Evolutionary conservation across 805 yeast genomes (phyloP), one percentile per base, ranked within the genome.

Genomic region (Cyberlindnera veronae): DNA sequence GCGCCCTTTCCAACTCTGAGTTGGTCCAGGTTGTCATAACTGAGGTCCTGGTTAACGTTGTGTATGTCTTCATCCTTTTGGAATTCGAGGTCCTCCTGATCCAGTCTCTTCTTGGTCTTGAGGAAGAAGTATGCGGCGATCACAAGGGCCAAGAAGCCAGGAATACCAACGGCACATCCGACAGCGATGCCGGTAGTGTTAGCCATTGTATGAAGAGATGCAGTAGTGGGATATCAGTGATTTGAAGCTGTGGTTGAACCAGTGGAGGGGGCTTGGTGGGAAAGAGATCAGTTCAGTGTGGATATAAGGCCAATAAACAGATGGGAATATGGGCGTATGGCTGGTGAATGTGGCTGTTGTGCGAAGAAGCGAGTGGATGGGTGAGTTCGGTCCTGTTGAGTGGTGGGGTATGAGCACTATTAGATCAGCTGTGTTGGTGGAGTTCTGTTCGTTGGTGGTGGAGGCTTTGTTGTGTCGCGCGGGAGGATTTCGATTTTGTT

Each of bases 131-230:
- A 46, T 3, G 60, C 23, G 0, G 69, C 62, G 3, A 71, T 58
- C 0, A 63, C 14, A 1, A 68, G 11, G 2, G 70, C 68, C 9
- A 71, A 46, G 4, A 63, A 66, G n/a, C 66, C 51, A 1, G 80
- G 80, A 18, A 75, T 62, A 24, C 78, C 79, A 4, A 75, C 73
- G 3, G 79, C 75, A 46, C 75, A 67, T 3, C 78, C 79, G 3
- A 74, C 78, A 2, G 77, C 74, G 8, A 67, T 45, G 2, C 61
- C 54, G 1, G 61, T 56, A 9, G 42, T 34, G 41, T 41, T 39
- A 4, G 36, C 38, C 47, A 43, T 43, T 5, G 19, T 24, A 5
- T 15, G 22, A 18, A 10, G 17, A 9, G 26, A 15, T 14, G 18
- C 20, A 3, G 27, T 24, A 15, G 26, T 13, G 12, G 35, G 29